Base-by-base conservation (phyloP, 2,329 filamentous ascomycete species). In the Pseudocercospora crystallina region DNA sequence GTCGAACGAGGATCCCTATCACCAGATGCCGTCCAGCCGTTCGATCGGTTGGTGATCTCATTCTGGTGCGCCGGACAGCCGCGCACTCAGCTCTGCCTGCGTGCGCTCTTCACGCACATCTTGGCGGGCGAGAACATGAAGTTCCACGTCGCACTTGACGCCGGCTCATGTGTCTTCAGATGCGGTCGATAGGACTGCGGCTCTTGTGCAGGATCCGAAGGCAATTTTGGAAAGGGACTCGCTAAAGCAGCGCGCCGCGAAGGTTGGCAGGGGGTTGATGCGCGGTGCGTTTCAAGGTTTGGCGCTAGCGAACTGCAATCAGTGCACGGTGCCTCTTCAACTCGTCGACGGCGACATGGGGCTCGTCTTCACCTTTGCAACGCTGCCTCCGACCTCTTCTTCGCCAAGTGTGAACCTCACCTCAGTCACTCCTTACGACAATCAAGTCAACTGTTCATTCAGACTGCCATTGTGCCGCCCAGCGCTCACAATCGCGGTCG, bases 401-500 rank as follows among this genome's bases (percentile, higher is more conserved):
- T 34, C 20, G 20, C 17, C 26, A 35, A 17, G 4, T 26, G 20
- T 26, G 20, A 26, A 26, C 7, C 49, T 30, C 48, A 45, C 48
- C 39, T 43, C 41, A 49, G 49, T 53, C 55, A 48, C 44, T 54
- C 53, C 29, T 54, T 53, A 45, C 47, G 13, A 48, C 20, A 26
- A 26, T 26, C 20, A 48, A 34, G 33, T 45, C 50, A 38, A 36
- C 43, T n/a, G 31, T 48, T 43, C 37, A 8, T 10, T 30, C 53
- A 57, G 53, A 54, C 50, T 49, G 50, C 53, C 38, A 35, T 51
- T 51, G 43, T 50, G 56, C 39, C n/a, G 53, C 50, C 56, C 30
- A 58, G 56, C 29, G 56, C 56, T 49, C 56, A 49, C 56, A 41
- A 47, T 43, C 38, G 15, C 45, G 33, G 56, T 57, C 56, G 56